Evolutionary conservation across 2,329 filamentous ascomycete species (phyloP), one percentile per base, ranked within the genome.

Genomic region (Onygena corvina): DNA sequence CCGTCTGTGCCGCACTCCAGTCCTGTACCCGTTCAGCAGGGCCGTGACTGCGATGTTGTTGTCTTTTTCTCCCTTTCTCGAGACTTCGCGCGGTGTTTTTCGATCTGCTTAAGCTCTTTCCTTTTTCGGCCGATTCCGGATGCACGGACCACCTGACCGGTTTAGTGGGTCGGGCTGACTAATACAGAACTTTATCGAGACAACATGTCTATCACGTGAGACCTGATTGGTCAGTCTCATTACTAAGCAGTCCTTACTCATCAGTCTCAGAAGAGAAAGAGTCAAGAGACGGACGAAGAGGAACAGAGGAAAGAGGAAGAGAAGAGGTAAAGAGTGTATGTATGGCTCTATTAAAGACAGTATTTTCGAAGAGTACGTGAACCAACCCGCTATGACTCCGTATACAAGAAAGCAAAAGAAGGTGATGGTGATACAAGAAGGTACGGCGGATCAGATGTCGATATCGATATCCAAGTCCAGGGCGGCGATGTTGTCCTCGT

Each of bases 381-480:
- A n/a, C n/a, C n/a, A n/a, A n/a, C 8, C 20, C 36, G 36, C 36
- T 40, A 40, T 40, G 18, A 40, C 36, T 40, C 36, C 36, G n/a
- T 23, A 11, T 16, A 46, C 7, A 12, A 46, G 23, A 11, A 21
- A 20, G 12, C 5, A 18, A 45, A 16, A 6, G 21, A 45, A 14
- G n/a, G 23, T 33, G 12, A 33, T 30, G 25, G 45, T 47, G 31
- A 27, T 33, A 47, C 29, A 34, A 18, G 11, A n/a, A 31, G 20
- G 29, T 34, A 21, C 12, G n/a, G 34, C 12, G 4, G 21, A n/a
- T 49, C 38, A 53, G 27, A 53, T 51, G 57, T 94, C 88, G 59
- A 94, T 81, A 58, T 96, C 90, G 63, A 96, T 87, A 23, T 87
- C 90, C 58, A 96, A 70, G 64, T 96, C 92, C 71, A 96, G 72